These are phyloP conservation scores for Blakeslea trispora DNA, from an alignment of 371 early-diverging fungal genomes.

Conservation along the genomic window DNA sequence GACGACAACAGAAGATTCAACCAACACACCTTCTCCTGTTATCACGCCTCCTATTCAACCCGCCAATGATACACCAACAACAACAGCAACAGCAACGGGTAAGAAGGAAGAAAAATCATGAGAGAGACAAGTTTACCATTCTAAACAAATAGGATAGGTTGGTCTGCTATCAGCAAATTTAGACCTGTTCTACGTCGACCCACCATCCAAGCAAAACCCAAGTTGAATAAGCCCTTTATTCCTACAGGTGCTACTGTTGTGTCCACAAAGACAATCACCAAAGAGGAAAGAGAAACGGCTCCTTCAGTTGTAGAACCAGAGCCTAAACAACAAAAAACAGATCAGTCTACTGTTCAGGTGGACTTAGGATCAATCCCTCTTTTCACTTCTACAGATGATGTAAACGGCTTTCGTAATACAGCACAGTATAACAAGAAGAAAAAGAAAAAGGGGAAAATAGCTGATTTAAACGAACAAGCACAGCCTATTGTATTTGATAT, in stretches of 20 bases:
- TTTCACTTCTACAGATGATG: constrained; percentile 36
- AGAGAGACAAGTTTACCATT: no score
- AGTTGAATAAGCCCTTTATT: constrained; percentile 43
- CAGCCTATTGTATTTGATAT: constrained; percentile 31
- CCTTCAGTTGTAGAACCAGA: neutral
- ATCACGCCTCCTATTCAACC: neutral
- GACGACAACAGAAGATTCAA: no score
- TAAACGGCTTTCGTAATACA: constrained; percentile 35
- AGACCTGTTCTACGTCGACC: constrained; percentile 52
- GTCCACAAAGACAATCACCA: constrained; percentile 37
- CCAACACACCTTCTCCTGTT: constrained; percentile 1
- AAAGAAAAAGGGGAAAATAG: constrained; percentile 28
- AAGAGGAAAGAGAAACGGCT: constrained; percentile 17
- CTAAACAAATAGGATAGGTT: no score
- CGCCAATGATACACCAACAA: constrained; percentile 4
- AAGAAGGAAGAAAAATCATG: neutral
- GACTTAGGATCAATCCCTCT: constrained; percentile 29
- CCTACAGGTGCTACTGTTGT: constrained; percentile 47
- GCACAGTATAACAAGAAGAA: constrained; percentile 10
- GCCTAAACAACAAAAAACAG: constrained; percentile 6
- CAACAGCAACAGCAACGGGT: constrained; percentile 10
- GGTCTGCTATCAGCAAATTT: constrained; percentile 47
- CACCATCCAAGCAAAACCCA: constrained; percentile 50
- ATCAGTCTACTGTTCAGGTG: constrained; percentile 9
- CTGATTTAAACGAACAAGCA: constrained; percentile 32